phyloP scores from a whole-genome alignment of 148 eudicot species.

The Amaranthus palmeri region DNA sequence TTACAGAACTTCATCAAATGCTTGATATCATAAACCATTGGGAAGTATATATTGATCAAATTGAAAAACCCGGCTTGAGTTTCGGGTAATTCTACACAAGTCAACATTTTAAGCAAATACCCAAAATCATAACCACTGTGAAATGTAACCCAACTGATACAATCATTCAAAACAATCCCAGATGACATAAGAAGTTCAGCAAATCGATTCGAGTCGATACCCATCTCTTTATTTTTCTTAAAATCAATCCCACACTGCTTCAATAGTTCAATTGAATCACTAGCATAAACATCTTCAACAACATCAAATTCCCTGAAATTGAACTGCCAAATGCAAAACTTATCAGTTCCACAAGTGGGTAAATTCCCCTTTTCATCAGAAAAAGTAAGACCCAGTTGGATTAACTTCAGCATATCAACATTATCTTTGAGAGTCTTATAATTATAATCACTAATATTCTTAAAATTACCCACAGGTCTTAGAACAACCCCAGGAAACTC shows the following conservation, averaged over 20 bases:
- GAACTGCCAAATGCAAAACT: conserved; percentile 44
- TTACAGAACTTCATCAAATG: conserved; percentile 48
- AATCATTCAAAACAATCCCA: conserved; percentile 40
- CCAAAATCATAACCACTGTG: conserved; percentile 53
- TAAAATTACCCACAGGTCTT: conserved; percentile 34
- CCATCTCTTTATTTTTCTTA: conserved; percentile 33
- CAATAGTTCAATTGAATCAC: conserved; percentile 41
- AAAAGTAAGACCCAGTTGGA: conserved; percentile 41
- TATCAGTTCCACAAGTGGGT: conserved; percentile 42
- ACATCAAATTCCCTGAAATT: conserved; percentile 45
- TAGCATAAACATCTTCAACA: conserved; percentile 39
- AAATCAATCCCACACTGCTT: conserved; percentile 45
- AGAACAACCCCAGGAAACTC: conserved; percentile 46
- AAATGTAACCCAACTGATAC: conserved; percentile 39
- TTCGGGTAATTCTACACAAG: conserved; percentile 36
- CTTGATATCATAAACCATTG: conserved; percentile 39
- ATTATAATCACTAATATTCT: conserved; percentile 38
- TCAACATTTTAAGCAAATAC: conserved; percentile 37
- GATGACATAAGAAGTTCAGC: conserved; percentile 48
- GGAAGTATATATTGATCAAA: conserved; percentile 37
- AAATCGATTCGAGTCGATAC: conserved; percentile 39
- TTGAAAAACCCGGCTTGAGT: conserved; percentile 37
- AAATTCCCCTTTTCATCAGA: conserved; percentile 38
- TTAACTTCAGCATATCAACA: conserved; percentile 47
- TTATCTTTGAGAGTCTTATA: conserved; percentile 40